Evolutionary conservation across 202 grass and related monocot species (phyloP), one percentile per base, ranked within the genome.

Genomic region (Musa balbisiana): DNA sequence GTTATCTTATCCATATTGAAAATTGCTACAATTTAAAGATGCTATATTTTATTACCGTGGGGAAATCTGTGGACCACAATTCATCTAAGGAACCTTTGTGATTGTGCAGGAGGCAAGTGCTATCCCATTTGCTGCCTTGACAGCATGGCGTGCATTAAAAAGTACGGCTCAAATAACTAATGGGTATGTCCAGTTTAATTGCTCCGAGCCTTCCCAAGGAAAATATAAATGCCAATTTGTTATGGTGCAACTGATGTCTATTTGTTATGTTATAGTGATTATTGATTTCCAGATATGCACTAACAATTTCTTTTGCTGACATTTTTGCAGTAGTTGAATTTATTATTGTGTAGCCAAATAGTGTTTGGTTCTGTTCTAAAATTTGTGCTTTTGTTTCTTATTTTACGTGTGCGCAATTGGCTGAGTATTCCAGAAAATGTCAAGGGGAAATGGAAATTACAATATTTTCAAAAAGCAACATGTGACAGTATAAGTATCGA

Each of bases 51-150:
- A 6, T 6, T 43, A 43, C 33, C 4, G 4, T 43, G 33, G 63
- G 20, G n/a, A 13, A 26, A 3, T 65, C 26, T 3, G 1, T 65
- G 26, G 11, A 14, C 23, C 23, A 65, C 26, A 10, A 11, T 11
- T 65, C 24, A 13, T 11, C 27, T 51, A 51, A 51, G 67, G 51
- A 51, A 21, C 19, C 2, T 73, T 82, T 84, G 33, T 73, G 60
- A 55, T 82, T 27, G 84, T 62, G 11, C 83, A 93, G 91, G 88
- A 93, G 62, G 91, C 94, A 64, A 98, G 94, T 74, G 91, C 91
- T 69, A 98, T 98, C 70, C 91, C 94, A 0, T 98, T 93, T 83
- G 88, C 94, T 86, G 94, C 94, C 25, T 80, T 98, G 88, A 98
- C 94, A 80, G 94, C 91, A 58, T 98, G 94, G 94, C 91, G 91